phyloP scores from a whole-genome alignment of 139 green algal genomes.

The Picochlorum sp. region DNA sequence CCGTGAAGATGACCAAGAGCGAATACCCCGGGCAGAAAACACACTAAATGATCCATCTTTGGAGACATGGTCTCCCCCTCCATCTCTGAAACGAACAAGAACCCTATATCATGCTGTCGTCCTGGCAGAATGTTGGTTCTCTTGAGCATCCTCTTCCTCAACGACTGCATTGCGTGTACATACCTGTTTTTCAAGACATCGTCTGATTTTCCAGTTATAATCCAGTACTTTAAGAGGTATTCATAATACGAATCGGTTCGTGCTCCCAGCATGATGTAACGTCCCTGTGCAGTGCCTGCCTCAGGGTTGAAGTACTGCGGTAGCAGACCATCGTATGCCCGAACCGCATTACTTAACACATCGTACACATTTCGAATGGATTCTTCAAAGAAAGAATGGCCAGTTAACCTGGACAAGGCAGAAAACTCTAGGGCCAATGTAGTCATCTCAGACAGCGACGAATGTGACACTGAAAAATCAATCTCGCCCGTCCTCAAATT shows the following conservation, averaged over 20 bases:
- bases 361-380: conserved; percentile 14
- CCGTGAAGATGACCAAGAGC: conserved; percentile 55
- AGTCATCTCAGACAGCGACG: conserved; percentile 60
- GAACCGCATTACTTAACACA: neutral
- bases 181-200: conserved; percentile 31
- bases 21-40: conserved; percentile 75
- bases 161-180: conserved; percentile 39
- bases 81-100: conserved; percentile 55
- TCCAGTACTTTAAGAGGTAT: conserved; percentile 82
- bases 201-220: conserved; percentile 32
- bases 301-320: conserved; percentile 21
- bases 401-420: conserved; percentile 43
- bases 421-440: conserved; percentile 76
- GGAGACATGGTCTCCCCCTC: neutral
- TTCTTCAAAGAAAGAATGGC: conserved; percentile 14
- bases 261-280: conserved; percentile 34
- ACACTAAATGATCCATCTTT: conserved; percentile 79
- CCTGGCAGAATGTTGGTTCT: conserved; percentile 1
- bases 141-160: conserved; percentile 56
- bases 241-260: conserved; percentile 60
- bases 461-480: conserved; percentile 7
- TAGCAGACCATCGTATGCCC: conserved; percentile 9
- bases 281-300: neutral
- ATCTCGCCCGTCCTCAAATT: conserved; percentile 31
- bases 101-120: conserved; percentile 25